Evolutionary conservation across 768 basidiomycete genomes (phyloP).

Genomic region (Boletales sp.): DNA sequence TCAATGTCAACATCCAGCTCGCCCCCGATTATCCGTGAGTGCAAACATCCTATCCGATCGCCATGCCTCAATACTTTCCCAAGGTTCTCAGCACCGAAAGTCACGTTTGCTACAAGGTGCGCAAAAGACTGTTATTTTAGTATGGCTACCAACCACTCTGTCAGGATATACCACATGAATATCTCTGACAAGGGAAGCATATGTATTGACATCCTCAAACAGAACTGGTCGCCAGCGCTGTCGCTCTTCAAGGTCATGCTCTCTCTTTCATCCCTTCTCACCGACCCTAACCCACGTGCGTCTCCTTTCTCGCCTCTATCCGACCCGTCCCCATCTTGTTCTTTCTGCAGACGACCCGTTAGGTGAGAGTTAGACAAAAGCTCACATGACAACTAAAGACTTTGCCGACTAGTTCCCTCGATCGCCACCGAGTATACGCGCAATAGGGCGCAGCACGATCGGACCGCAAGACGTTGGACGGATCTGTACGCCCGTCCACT

Average conservation of each 20-base stretch:
- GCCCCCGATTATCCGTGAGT: constrained; percentile 73
- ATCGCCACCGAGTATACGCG: constrained; percentile 69
- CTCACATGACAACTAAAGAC: not conserved
- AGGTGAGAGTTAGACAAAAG: constrained; percentile 38
- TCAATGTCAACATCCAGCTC: constrained; percentile 62
- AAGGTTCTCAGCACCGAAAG: constrained; percentile 78
- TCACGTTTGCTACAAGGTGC: constrained; percentile 71
- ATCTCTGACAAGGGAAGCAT: constrained; percentile 75
- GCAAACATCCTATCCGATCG: not conserved
- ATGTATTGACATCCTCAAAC: constrained; percentile 89
- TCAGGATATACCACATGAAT: constrained; percentile 88
- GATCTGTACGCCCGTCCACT: constrained; percentile 60
- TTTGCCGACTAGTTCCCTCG: constrained; percentile 47
- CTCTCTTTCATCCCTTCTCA: constrained; percentile 86
- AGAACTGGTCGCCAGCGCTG: constrained; percentile 91
- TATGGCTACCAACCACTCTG: not conserved
- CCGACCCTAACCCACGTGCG: constrained; percentile 91
- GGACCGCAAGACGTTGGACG: constrained; percentile 77
- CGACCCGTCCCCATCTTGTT: constrained; percentile 8
- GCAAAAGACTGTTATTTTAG: constrained; percentile 7
- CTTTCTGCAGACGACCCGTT: constrained; percentile 58
- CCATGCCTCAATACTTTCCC: constrained; percentile 1
- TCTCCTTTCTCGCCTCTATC: constrained; percentile 7
- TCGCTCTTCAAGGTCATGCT: constrained; percentile 94
- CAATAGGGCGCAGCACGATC: constrained; percentile 68